Percentiles rank a stretch among this genome's conserved stretches.
These are phyloP conservation scores for Magnaporthiopsis poae DNA, from an alignment of 2,329 filamentous ascomycete genomes.

Conservation along the genomic window DNA sequence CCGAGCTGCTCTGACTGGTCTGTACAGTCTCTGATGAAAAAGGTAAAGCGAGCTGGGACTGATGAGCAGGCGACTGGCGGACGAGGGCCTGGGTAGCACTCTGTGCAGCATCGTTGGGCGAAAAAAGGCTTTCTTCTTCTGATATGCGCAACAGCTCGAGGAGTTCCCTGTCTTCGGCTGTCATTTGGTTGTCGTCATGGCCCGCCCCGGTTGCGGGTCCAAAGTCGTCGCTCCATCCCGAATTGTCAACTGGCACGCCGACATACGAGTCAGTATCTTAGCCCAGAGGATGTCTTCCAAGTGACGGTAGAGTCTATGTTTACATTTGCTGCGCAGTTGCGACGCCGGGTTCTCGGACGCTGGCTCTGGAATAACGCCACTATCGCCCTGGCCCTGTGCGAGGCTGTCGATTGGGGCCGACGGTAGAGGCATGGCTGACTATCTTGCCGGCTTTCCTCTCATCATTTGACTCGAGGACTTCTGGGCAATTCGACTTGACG, in stretches of 20 bases:
- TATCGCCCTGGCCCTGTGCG: neutral
- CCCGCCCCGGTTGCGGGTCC: neutral
- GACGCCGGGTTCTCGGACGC: neutral
- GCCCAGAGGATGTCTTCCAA: neutral
- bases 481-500: too few relatives aligned
- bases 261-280: neutral
- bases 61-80: neutral
- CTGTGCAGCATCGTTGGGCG: neutral
- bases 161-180: neutral
- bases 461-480: neutral
- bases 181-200: neutral
- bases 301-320: neutral
- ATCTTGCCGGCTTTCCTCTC: neutral
- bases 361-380: neutral
- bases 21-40: neutral
- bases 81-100: neutral
- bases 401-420: too few relatives aligned
- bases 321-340: neutral
- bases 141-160: neutral
- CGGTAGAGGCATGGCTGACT: neutral
- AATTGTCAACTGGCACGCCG: neutral
- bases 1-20: neutral
- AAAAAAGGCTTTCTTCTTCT: neutral
- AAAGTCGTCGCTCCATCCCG: neutral
- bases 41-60: too few relatives aligned